phyloP scores from a whole-genome alignment of 116 monocot genomes.

The Iris pallida region DNA sequence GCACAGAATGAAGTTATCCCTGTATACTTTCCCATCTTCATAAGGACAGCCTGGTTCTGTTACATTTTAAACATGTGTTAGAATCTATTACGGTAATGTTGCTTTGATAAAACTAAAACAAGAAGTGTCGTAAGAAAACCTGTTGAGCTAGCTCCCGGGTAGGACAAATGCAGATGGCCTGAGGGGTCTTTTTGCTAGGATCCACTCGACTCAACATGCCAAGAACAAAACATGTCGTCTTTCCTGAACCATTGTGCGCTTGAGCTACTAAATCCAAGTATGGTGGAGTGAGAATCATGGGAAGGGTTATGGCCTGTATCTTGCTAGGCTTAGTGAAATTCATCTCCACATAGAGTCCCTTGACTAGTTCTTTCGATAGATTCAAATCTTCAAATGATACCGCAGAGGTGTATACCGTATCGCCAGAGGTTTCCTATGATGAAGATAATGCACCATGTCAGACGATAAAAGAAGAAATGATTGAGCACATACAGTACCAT shows the following conservation, averaged over 20 bases:
- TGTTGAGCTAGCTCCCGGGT: constrained; percentile 86
- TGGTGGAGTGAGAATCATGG: constrained; percentile 96
- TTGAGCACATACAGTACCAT: too few species aligned
- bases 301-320: constrained; percentile 90
- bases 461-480: background rate
- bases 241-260: constrained; percentile 97
- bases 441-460: constrained; percentile 4
- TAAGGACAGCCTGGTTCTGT: constrained; percentile 79
- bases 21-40: constrained; percentile 88
- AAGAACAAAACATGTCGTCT: constrained; percentile 96
- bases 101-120: background rate
- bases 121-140: constrained; percentile 29
- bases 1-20: constrained; percentile 71
- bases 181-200: constrained; percentile 51
- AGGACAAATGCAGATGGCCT: constrained; percentile 96
- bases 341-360: constrained; percentile 93
- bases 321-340: constrained; percentile 87
- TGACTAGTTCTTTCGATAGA: constrained; percentile 61
- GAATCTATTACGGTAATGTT: background rate
- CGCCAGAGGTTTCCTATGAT: constrained; percentile 70
- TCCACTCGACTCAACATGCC: constrained; percentile 95
- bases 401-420: constrained; percentile 76
- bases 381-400: constrained; percentile 79
- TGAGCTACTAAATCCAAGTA: constrained; percentile 89
- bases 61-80: background rate